A percentile compares a stretch with the other conserved stretches of the same genome.
These are phyloP conservation scores for Pseudoperonospora humuli DNA, from an alignment of 352 stramenopile species.

Conservation along the genomic window DNA sequence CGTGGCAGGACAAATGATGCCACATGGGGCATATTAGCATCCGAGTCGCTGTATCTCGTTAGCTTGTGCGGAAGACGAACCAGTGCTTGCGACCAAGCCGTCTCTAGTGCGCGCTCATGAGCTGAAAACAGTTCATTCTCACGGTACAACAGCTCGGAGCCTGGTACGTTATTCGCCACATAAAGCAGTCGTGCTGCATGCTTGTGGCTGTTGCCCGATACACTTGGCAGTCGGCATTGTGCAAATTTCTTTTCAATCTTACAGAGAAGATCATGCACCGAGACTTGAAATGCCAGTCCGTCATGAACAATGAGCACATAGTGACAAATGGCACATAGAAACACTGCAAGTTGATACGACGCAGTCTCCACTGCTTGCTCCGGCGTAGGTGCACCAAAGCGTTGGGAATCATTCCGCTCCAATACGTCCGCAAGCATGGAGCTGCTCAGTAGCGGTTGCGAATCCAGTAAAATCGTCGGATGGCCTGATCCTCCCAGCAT, in stretches of 20 bases:
- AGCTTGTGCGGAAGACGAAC: slow-evolving; percentile 15
- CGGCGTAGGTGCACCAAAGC: slow-evolving; percentile 42
- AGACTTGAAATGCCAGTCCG: slow-evolving; percentile 24
- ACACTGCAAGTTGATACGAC: slow-evolving; percentile 56
- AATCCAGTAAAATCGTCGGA: slow-evolving; percentile 48
- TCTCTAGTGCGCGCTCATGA: slow-evolving; percentile 31
- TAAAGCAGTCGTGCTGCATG: slow-evolving; percentile 55
- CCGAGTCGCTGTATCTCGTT: slow-evolving; percentile 5
- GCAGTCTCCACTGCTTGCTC: slow-evolving; percentile 61
- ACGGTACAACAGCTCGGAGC: slow-evolving; percentile 22
- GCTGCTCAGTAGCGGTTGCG: slow-evolving; percentile 58
- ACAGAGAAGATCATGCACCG: slow-evolving; percentile 39
- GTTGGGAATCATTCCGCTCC: slow-evolving; percentile 37
- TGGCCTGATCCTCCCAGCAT: slow-evolving; percentile 22
- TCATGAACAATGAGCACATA: slow-evolving; percentile 68
- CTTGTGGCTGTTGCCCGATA: slow-evolving; percentile 44
- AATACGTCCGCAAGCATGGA: slow-evolving; percentile 45
- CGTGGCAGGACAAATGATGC: slow-evolving; percentile 16
- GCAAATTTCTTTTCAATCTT: slow-evolving; percentile 44
- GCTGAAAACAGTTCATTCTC: slow-evolving; percentile 27
- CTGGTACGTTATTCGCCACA: slow-evolving; percentile 41
- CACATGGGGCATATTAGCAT: slow-evolving; percentile 1
- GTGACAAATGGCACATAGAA: slow-evolving; percentile 68
- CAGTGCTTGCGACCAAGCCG: slow-evolving; percentile 21
- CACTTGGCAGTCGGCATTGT: slow-evolving; percentile 48